Evolutionary conservation across 805 yeast species (phyloP).

Genomic region (Nakazawaea wickerhamii): DNA sequence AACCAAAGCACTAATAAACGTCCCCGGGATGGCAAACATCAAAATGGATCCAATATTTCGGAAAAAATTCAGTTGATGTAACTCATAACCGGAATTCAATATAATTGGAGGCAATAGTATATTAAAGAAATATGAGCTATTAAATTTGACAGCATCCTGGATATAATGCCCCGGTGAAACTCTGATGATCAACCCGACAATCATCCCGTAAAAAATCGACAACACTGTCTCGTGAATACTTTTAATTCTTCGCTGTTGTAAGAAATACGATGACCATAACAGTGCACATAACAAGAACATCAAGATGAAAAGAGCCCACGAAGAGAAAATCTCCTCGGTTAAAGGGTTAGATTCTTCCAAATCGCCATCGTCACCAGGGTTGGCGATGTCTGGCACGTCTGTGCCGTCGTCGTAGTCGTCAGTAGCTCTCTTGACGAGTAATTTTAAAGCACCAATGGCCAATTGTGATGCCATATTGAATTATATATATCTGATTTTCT

Average conservation of each 20-base stretch:
- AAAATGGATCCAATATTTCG: constrained; percentile 85
- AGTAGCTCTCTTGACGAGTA: constrained; percentile 21
- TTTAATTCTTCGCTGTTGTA: constrained; percentile 86
- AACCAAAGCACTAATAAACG: constrained; percentile 86
- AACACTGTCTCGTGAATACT: constrained; percentile 97
- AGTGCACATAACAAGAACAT: constrained; percentile 78
- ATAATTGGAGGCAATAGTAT: constrained; percentile 93
- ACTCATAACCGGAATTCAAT: constrained; percentile 91
- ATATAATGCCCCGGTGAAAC: constrained; percentile 94
- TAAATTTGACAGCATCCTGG: constrained; percentile 94
- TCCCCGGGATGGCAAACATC: constrained; percentile 95
- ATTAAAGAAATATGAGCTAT: constrained; percentile 90
- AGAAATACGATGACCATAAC: constrained; percentile 89
- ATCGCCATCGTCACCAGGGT: constrained; percentile 34
- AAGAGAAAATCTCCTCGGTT: constrained; percentile 90
- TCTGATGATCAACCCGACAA: constrained; percentile 87
- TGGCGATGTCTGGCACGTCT: constrained; percentile 13
- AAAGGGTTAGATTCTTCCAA: constrained; percentile 72
- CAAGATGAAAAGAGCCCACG: constrained; percentile 94
- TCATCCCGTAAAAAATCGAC: constrained; percentile 94
- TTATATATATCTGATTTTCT: not conserved
- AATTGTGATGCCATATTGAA: constrained; percentile 8
- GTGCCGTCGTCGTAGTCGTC: constrained; percentile 22
- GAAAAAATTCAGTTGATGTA: constrained; percentile 93
- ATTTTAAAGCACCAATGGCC: constrained; percentile 15